Evolutionary conservation across 371 early-diverging fungal species (phyloP), one percentile per base, ranked within the genome.

Genomic region (Apophysomyces trapeziformis): DNA sequence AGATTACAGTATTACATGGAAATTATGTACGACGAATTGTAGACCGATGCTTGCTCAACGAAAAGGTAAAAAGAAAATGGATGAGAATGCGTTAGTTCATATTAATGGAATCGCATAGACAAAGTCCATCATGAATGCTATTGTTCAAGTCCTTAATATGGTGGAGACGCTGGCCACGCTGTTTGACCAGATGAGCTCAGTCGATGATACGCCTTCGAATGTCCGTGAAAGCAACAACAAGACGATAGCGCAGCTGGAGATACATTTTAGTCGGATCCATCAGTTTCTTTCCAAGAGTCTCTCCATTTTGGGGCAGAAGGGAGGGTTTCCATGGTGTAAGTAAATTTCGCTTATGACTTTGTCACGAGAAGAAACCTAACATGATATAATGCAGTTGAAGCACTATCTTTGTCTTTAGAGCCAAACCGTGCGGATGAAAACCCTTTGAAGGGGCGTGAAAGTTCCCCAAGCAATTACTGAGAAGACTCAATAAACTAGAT

Each of bases 281-380:
- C 71, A 77, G 11, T 83, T 81, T 61, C 73, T 83, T 45, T 60
- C 71, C 6, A 73, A 66, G n/a, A 74, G 71, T 44, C 59, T 84
- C 38, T 68, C 61, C 14, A 75, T 70, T 18, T 57, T 82, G 21
- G 82, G 71, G n/a, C 73, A 67, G 63, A 77, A 74, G 45, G 74
- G 75, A 9, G 75, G 75, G 14, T 70, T 84, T 36, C 64, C 73
- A 39, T 82, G 84, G 80, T 71, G 82, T 82, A 77, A 80, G 82
- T 50, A 7, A 50, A 18, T 1, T 21, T 26, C n/a, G 9, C 7
- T 21, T 26, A 21, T 50, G n/a, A 21, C 21, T 21, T 7, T 9
- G 21, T 50, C 18, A 21, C 8, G 8, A 16, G 16, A 8, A 21
- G 9, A 4, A n/a, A 13, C 13, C 6, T 32, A 21, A 50, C 54